Evolutionary conservation across 345 rosid species (phyloP), one percentile per base, ranked within the genome.

Genomic region (Populus euphratica): DNA sequence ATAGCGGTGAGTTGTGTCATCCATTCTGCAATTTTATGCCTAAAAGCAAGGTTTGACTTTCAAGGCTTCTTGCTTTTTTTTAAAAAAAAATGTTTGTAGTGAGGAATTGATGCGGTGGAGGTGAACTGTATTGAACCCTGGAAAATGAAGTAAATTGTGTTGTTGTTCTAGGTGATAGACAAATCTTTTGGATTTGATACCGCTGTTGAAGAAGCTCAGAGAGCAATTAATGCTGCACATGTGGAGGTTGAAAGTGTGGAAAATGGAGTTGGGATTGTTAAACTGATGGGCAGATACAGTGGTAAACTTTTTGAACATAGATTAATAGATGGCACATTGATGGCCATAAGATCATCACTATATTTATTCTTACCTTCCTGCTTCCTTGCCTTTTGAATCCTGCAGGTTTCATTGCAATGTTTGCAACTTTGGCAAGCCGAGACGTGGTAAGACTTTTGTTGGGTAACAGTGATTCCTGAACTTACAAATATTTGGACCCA

Each of bases 241-340:
- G 98, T 95, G 76, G 98, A 95, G 90, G 96, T 88, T 49, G 98
- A 93, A 84, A 91, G 99, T 83, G 94, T 91, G 79, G 98, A 92
- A 83, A 95, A 95, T 91, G 99, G 99, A 83, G 87, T 93, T 82
- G 99, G 98, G 56, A 82, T 95, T 62, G 96, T 95, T 77, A 95
- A 95, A 88, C 91, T 93, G 52, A 92, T 93, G 99, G 99, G 99
- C 74, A 89, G 99, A 93, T 92, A 95, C 80, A 93, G 99, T 73
- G 99, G 98, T 93, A 84, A 78, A 85, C 62, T 68, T 73, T 86
- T 52, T 64, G 54, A 61, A 73, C 36, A 31, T 63, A 6, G 72
- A 68, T n/a, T 36, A 5, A 77, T 74, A 20, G 70, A 69, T 59
- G 72, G 29, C 9, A 20, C 12, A 7, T 67, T 16, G n/a, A 25